Evolutionary conservation across 1,139 yeast species (phyloP).

Genomic region (Kluyveromyces marxianus): DNA sequence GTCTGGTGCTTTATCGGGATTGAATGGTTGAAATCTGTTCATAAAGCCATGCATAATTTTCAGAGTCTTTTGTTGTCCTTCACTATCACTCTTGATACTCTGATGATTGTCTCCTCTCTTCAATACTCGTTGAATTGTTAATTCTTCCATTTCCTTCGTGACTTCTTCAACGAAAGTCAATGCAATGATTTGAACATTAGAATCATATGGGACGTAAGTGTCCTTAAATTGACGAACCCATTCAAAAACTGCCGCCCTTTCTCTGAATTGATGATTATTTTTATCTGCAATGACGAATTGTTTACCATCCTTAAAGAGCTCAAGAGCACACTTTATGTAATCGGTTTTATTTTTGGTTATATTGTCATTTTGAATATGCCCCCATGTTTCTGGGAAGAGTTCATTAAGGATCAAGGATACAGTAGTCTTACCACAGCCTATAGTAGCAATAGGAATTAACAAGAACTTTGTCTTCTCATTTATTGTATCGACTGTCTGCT

Average conservation of each 20-base stretch:
- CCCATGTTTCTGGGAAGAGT: slow-evolving; percentile 54
- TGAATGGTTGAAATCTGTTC: slow-evolving; percentile 56
- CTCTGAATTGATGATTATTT: slow-evolving; percentile 68
- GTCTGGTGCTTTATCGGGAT: slow-evolving; percentile 49
- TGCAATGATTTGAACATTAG: slow-evolving; percentile 48
- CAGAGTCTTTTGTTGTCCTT: slow-evolving; percentile 41
- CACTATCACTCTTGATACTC: slow-evolving; percentile 52
- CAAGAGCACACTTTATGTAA: slow-evolving; percentile 45
- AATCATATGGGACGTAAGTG: slow-evolving; percentile 32
- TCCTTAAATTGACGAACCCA: slow-evolving; percentile 41
- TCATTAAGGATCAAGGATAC: slow-evolving; percentile 52
- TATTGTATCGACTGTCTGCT: slow-evolving; percentile 26
- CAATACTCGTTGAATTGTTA: slow-evolving; percentile 55
- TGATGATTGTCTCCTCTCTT: slow-evolving; percentile 87
- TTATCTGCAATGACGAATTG: slow-evolving; percentile 69
- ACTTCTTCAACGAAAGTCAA: slow-evolving; percentile 52
- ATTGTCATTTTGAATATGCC: slow-evolving; percentile 81
- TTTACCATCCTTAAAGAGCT: slow-evolving; percentile 30
- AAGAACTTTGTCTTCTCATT: slow-evolving; percentile 44
- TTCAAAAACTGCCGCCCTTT: slow-evolving; percentile 58
- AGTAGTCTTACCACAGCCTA: slow-evolving; percentile 96
- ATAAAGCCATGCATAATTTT: slow-evolving; percentile 71
- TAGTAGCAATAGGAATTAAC: slow-evolving; percentile 76
- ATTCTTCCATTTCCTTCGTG: slow-evolving; percentile 25
- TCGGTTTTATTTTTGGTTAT: slow-evolving; percentile 44